Evolutionary conservation across 257 asterid genomes (phyloP), one percentile per base, ranked within the genome.

Genomic region (Solanum lignicaule): DNA sequence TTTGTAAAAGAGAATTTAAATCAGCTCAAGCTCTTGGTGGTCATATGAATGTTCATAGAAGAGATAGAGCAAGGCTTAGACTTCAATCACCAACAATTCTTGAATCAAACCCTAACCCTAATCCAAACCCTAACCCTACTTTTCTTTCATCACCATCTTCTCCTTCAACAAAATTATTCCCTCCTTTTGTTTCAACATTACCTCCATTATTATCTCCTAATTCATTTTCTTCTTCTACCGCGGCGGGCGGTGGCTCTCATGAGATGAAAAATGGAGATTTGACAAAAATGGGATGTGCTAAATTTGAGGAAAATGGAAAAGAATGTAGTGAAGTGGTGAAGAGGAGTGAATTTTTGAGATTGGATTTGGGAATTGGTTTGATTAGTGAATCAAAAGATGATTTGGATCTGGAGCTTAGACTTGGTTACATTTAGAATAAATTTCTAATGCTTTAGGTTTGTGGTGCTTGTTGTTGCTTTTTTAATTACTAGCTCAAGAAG

Each of bases 11-110:
- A 83, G 98, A 95, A 55, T 97, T 97, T 88, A 94, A 95, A 88
- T 95, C 98, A 81, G 99, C 99, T 68, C 99, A 95, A 87, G 98
- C 98, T 10, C 97, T 97, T 32, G 99, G 99, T 20, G 99, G 99
- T 58, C 99, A 97, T 90, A 97, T 97, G 99, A 97, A 97, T 89
- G 98, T 97, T 41, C 99, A 95, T 88, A 90, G 99, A 69, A 91
- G 98, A 58, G 99, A 97, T 82, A 83, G 99, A 55, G 99, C 99
- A 0, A 91, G 98, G 27, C 81, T 95, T 62, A 83, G 96, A 73
- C 85, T 81, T 27, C 95, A 92, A 15, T 78, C 83, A 15, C 89
- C 91, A 71, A 84, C 75, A 31, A 38, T 66, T 81, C 66, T 86
- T 46, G 71, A 62, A 62, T 62, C 71, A 62, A 62, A 23, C 71